Percentiles rank a stretch among this genome's conserved stretches.
Conservation (phyloP, 1,284 basidiomycete genomes). For the Ceratobasidium sp. region DNA sequence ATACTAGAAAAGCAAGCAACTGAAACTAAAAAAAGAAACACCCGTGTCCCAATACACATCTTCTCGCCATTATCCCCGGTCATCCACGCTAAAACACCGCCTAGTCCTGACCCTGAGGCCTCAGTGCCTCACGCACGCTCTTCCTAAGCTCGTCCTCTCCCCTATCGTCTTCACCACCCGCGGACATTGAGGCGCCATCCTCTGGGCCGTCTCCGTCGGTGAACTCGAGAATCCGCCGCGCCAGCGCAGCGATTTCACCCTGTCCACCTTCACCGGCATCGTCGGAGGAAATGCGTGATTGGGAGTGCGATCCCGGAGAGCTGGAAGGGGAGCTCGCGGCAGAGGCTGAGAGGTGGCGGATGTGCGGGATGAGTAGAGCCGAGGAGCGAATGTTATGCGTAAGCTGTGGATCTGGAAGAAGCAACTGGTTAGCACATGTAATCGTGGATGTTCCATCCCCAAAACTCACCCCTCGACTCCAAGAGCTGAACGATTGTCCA, state of each 20-base stretch:
- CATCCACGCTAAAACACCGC: not conserved
- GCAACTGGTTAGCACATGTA: constrained; percentile 45
- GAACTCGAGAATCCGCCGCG: constrained; percentile 86
- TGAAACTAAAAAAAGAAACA: constrained; percentile 20
- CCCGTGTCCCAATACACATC: constrained; percentile 30
- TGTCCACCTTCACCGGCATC: constrained; percentile 80
- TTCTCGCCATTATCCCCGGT: constrained; percentile 1
- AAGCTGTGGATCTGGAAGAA: constrained; percentile 80
- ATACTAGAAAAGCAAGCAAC: constrained; percentile 44
- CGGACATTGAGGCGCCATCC: constrained; percentile 66
- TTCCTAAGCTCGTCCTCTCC: constrained; percentile 82
- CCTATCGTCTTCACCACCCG: constrained; percentile 52
- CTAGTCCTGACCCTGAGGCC: constrained; percentile 27
- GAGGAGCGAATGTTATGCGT: constrained; percentile 91
- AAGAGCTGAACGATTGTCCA: constrained; percentile 99
- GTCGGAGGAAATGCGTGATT: constrained; percentile 76
- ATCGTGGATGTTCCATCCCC: constrained; percentile 4
- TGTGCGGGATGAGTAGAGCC: constrained; percentile 83
- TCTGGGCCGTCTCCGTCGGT: constrained; percentile 77
- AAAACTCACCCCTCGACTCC: constrained; percentile 84
- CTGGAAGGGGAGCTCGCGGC: constrained; percentile 79
- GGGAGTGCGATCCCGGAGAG: constrained; percentile 76
- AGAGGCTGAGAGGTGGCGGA: constrained; percentile 83
- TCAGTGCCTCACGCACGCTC: constrained; percentile 84
- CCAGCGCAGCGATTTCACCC: constrained; percentile 88